Conservation (phyloP, 441 rosid genomes). For the Erodium chrysanthum region DNA sequence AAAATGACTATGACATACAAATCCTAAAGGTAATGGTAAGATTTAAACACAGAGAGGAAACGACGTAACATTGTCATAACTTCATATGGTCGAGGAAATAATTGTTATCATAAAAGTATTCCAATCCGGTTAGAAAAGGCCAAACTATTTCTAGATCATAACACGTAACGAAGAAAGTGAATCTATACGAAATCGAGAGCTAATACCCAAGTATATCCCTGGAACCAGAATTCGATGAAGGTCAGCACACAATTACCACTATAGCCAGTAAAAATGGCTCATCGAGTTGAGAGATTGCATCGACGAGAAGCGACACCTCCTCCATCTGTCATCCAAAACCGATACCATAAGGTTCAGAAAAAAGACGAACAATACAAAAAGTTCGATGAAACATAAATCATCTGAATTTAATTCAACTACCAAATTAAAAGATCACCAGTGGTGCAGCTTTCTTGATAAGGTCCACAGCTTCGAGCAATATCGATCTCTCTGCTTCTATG, state of each 20-base stretch:
- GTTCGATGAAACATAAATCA: constrained; percentile 20
- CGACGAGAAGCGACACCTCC: constrained; percentile 84
- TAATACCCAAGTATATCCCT: constrained; percentile 84
- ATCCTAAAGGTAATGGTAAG: background rate
- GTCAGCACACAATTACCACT: constrained; percentile 99
- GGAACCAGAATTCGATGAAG: constrained; percentile 95
- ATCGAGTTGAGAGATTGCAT: constrained; percentile 80
- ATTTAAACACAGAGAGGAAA: background rate
- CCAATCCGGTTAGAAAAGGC: constrained; percentile 5
- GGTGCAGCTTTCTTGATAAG: constrained; percentile 77
- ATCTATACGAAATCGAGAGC: constrained; percentile 62
- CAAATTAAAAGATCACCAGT: constrained; percentile 66
- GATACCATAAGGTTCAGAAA: constrained; percentile 28
- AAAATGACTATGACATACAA: background rate
- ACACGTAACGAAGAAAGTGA: constrained; percentile 24
- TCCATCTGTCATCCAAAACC: constrained; percentile 58
- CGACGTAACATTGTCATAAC: background rate
- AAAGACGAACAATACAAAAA: constrained; percentile 19
- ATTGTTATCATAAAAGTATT: background rate
- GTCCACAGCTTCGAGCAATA: constrained; percentile 51
- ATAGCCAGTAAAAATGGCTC: constrained; percentile 93
- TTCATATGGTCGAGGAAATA: background rate
- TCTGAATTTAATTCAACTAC: constrained; percentile 35
- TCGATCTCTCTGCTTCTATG: constrained; percentile 53
- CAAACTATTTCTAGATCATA: constrained; percentile 21